Evolutionary conservation across 129 eudicot genomes (phyloP).

Genomic region (Escallonia rubra): DNA sequence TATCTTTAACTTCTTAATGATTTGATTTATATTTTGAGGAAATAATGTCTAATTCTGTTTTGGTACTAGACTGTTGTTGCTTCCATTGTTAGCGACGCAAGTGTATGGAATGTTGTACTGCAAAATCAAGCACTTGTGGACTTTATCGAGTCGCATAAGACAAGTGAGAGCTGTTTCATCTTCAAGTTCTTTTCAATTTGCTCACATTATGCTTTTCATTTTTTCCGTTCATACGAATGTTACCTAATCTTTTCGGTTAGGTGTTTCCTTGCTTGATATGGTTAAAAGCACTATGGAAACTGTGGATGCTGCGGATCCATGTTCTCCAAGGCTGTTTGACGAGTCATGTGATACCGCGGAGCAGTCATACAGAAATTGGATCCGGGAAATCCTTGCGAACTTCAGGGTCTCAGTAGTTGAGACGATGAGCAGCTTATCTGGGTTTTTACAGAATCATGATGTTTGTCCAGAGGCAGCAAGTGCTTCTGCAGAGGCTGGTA

Average conservation of each 20-base stretch:
- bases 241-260: slow-evolving; percentile 1
- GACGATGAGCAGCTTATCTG: slow-evolving; percentile 59
- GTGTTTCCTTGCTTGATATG: slow-evolving; percentile 13
- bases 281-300: slow-evolving; percentile 3
- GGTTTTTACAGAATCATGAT: slow-evolving; percentile 41
- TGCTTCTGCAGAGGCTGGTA: slow-evolving; percentile 18
- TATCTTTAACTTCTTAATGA: too few relatives aligned
- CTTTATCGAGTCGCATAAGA: slow-evolving; percentile 50
- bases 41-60: neutral
- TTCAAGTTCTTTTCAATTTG: neutral
- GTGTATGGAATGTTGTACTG: slow-evolving; percentile 80
- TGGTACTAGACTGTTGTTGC: slow-evolving; percentile 68
- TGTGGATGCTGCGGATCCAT: neutral
- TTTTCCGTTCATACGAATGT: neutral
- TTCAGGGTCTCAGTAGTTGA: slow-evolving; percentile 45
- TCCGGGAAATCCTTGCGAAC: slow-evolving; percentile 26
- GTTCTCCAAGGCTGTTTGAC: neutral
- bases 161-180: slow-evolving; percentile 32
- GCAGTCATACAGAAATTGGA: slow-evolving; percentile 21
- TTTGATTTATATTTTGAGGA: too few relatives aligned
- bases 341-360: slow-evolving; percentile 9
- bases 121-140: slow-evolving; percentile 55
- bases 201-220: neutral
- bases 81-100: slow-evolving; percentile 80
- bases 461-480: slow-evolving; percentile 25